A percentile compares a stretch with the other conserved stretches of the same genome.
phyloP scores from a whole-genome alignment of 306 rosid species.

The Parietaria judaica region DNA sequence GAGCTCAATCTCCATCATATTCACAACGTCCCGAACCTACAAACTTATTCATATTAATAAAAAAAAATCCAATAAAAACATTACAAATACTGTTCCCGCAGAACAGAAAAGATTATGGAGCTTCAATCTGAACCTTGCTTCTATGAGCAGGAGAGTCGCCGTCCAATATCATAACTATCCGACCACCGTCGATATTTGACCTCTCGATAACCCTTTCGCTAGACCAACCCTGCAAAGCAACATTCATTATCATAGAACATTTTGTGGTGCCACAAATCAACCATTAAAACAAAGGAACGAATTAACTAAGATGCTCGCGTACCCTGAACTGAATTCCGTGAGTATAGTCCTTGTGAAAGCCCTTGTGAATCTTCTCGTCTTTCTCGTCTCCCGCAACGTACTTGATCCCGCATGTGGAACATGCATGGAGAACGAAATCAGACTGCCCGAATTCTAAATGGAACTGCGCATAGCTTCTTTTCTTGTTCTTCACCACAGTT shows the following conservation, averaged over 20 bases:
- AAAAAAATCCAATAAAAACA: background rate
- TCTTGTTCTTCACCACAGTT: conserved; percentile 54
- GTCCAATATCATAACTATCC: conserved; percentile 48
- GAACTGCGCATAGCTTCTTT: conserved; percentile 73
- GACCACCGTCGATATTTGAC: conserved; percentile 23
- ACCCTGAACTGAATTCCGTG: conserved; percentile 69
- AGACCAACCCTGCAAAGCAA: conserved; percentile 53
- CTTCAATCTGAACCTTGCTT: conserved; percentile 40
- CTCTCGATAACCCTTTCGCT: conserved; percentile 37
- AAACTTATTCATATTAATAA: background rate
- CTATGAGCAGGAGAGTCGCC: conserved; percentile 45
- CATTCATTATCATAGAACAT: background rate
- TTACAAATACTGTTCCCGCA: background rate
- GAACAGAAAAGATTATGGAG: no score
- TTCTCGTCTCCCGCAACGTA: conserved; percentile 53
- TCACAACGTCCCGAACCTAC: conserved; percentile 61
- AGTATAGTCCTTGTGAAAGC: conserved; percentile 52
- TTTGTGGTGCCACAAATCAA: conserved; percentile 9
- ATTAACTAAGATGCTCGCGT: background rate
- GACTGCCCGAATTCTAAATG: conserved; percentile 78
- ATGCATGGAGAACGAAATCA: conserved; percentile 50
- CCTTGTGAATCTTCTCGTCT: conserved; percentile 65
- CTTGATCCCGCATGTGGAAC: conserved; percentile 53
- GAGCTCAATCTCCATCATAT: conserved; percentile 72
- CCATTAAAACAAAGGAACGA: background rate